Percentiles rank a stretch among this genome's conserved stretches.
phyloP scores from a whole-genome alignment of 2,329 filamentous ascomycete species.

The Dothidotthia symphoricarpi region DNA sequence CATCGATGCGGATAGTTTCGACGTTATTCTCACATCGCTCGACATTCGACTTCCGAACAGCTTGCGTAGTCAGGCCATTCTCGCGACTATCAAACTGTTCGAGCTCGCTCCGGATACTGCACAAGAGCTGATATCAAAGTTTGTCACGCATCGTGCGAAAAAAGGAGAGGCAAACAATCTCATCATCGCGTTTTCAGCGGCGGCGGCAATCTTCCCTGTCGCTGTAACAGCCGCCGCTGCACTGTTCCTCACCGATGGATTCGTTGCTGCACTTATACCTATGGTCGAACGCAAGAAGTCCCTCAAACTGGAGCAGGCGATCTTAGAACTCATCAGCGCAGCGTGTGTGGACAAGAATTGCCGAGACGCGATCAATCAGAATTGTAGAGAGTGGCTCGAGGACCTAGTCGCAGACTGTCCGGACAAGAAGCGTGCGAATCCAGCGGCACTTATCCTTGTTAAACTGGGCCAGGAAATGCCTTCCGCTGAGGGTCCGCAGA shows the following conservation, averaged over 20 bases:
- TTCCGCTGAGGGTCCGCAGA: constrained; percentile 29
- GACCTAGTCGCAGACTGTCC: constrained; percentile 73
- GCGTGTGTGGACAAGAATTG: constrained; percentile 84
- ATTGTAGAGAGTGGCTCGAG: constrained; percentile 84
- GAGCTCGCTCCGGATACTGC: constrained; percentile 72
- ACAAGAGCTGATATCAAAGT: constrained; percentile 66
- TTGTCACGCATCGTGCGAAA: constrained; percentile 70
- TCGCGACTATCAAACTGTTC: constrained; percentile 80
- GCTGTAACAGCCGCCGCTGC: constrained; percentile 70
- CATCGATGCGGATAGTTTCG: constrained; percentile 72
- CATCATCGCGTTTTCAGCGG: constrained; percentile 90
- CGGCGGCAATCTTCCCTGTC: constrained; percentile 82
- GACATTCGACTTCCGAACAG: constrained; percentile 75
- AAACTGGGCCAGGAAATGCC: constrained; percentile 49
- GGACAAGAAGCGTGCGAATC: constrained; percentile 55
- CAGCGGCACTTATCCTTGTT: constrained; percentile 56
- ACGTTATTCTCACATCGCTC: constrained; percentile 81
- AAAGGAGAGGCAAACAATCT: constrained; percentile 82
- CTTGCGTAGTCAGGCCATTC: constrained; percentile 75
- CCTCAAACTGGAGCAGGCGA: constrained; percentile 78
- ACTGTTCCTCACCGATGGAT: constrained; percentile 85
- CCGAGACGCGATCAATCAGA: constrained; percentile 77
- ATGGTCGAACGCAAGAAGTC: constrained; percentile 81
- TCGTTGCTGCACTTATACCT: constrained; percentile 72
- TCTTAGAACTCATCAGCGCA: constrained; percentile 85